Conservation (phyloP, 345 rosid species). For the Tarenaya hassleriana region DNA sequence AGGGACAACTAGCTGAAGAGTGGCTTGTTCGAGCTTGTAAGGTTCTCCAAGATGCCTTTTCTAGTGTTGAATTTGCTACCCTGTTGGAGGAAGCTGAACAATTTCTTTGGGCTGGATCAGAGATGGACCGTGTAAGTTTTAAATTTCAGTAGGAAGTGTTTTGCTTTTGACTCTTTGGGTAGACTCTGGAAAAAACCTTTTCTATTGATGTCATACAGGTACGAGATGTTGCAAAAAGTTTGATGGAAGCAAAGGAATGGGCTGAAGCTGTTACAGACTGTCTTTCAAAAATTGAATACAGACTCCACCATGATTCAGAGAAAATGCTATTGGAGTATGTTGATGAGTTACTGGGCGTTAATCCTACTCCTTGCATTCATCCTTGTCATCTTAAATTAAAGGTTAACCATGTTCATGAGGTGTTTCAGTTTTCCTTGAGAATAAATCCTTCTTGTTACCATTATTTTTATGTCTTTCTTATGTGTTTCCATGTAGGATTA, state of each 20-base stretch:
- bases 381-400: constrained; percentile 60
- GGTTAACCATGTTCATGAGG: constrained; percentile 39
- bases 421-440: constrained; percentile 8
- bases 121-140: constrained; percentile 73
- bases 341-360: constrained; percentile 42
- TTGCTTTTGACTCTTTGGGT: constrained; percentile 14
- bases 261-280: constrained; percentile 59
- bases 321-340: constrained; percentile 45
- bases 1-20: constrained; percentile 59
- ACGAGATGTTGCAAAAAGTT: constrained; percentile 49
- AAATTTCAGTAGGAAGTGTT: constrained; percentile 16
- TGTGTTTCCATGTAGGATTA: constrained; percentile 38
- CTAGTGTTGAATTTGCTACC: constrained; percentile 38
- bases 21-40: constrained; percentile 57
- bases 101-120: constrained; percentile 96
- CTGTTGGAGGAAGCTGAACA: constrained; percentile 82
- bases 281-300: constrained; percentile 43
- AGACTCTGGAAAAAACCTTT: constrained; percentile 10
- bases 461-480: constrained; percentile 14
- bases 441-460: constrained; percentile 8
- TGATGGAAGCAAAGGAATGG: constrained; percentile 60
- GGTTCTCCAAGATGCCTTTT: constrained; percentile 43
- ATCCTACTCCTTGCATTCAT: constrained; percentile 61
- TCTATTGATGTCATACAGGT: constrained; percentile 42
- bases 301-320: constrained; percentile 33